Evolutionary conservation across 192 early-diverging fungal genomes (phyloP), one percentile per base, ranked within the genome.

Genomic region (Dimargaris verticillata): DNA sequence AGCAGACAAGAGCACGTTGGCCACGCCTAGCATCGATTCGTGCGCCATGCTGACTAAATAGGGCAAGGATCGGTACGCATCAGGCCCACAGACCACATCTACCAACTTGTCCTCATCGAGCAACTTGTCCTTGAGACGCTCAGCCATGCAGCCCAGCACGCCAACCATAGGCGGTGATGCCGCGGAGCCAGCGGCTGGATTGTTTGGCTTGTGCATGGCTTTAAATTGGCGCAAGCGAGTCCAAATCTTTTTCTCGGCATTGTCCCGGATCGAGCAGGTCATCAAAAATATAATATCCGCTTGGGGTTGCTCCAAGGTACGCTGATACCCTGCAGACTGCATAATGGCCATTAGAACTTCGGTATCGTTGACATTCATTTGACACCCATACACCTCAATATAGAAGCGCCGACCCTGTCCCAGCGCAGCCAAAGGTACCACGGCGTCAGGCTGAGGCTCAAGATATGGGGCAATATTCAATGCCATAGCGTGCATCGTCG

Each of bases 331-430:
- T 25, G 81, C 70, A 46, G 75, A 72, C 54, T 80, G 76, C 71
- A 88, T 72, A 24, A 88, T 81, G 0, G 83, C 69, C 75, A 82
- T 88, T 60, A 88, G 68, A 50, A 88, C 85, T 66, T 88, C 85
- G 0, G 85, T 85, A 61, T 88, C 85, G 63, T 80, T 88, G 57
- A 85, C 81, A 61, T 88, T 88, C 85, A 88, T 87, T 70, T 88
- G 85, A 63, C 85, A 88, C 12, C 85, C 85, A 63, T 88, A 88
- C 33, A 88, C 85, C 63, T 88, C 85, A 11, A 88, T 78, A 66
- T 78, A 84, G 62, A 79, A 88, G 59, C 80, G 84, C 48, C 78
- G 72, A 2, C 80, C 80, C 51, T 70, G 67, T 4, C 83, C 85
- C 68, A 74, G 75, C 28, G 26, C 25, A 11, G 25, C 28, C 11